Evolutionary conservation across 108 stramenopile species (phyloP).

Genomic region (Craspedostauros australis): DNA sequence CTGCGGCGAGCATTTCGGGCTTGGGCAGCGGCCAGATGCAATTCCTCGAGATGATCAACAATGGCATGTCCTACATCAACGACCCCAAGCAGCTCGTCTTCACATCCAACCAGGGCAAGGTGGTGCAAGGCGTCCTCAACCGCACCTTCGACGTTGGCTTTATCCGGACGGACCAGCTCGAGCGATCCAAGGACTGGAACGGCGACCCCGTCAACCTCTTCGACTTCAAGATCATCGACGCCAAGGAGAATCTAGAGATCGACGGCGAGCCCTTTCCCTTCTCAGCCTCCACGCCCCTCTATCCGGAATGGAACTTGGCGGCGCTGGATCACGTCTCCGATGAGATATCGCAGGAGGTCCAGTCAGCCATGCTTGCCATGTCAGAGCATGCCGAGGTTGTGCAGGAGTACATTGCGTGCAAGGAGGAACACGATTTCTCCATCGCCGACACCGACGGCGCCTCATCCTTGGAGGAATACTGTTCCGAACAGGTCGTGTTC

Average conservation of each 20-base stretch:
- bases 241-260: slow-evolving; percentile 39
- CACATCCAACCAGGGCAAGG: slow-evolving; percentile 18
- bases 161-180: slow-evolving; percentile 27
- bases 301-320: slow-evolving; percentile 37
- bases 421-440: too few relatives aligned
- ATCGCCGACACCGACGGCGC: too few relatives aligned
- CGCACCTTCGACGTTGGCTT: slow-evolving; percentile 49
- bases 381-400: slow-evolving; percentile 8
- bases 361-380: slow-evolving; percentile 17
- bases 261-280: slow-evolving; percentile 31
- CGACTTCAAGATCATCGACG: slow-evolving; percentile 19
- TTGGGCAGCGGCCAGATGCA: slow-evolving; percentile 32
- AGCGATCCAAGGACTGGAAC: slow-evolving; percentile 8
- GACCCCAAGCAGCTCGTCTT: slow-evolving; percentile 29
- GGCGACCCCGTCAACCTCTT: slow-evolving; percentile 11
- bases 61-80: slow-evolving; percentile 21
- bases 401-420: too few relatives aligned
- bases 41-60: slow-evolving; percentile 20
- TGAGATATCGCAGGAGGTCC: slow-evolving; percentile 21
- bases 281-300: slow-evolving; percentile 15
- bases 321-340: slow-evolving; percentile 11
- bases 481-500: too few relatives aligned
- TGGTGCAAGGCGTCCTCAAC: slow-evolving; percentile 62
- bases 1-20: slow-evolving; percentile 16
- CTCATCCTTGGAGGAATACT: too few relatives aligned